phyloP scores from a whole-genome alignment of 768 basidiomycete species.

The Coprinopsis marcescibilis region DNA sequence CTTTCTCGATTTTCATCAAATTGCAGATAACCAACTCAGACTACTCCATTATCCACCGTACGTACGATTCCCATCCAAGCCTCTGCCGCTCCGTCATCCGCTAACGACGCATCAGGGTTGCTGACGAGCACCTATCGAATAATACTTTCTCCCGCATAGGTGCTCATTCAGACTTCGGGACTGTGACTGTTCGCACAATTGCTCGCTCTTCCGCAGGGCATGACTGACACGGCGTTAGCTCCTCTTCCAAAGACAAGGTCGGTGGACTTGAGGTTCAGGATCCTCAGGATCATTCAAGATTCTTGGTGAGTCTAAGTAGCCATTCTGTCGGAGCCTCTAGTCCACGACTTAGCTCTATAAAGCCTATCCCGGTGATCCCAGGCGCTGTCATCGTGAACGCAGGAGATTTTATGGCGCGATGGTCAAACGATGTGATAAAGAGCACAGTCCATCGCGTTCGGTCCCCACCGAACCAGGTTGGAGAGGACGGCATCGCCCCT shows the following conservation, averaged over 20 bases:
- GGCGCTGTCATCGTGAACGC: slow-evolving; percentile 47
- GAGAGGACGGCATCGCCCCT: slow-evolving; percentile 40
- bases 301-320: slow-evolving; percentile 23
- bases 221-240: slow-evolving; percentile 19
- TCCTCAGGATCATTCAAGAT: slow-evolving; percentile 38
- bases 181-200: slow-evolving; percentile 35
- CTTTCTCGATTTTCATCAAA: slow-evolving; percentile 36
- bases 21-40: slow-evolving; percentile 47
- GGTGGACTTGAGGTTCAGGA: slow-evolving; percentile 62
- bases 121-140: slow-evolving; percentile 24
- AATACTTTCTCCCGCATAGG: slow-evolving; percentile 39
- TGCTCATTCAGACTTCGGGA: slow-evolving; percentile 51
- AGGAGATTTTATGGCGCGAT: slow-evolving; percentile 46
- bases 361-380: slow-evolving; percentile 38
- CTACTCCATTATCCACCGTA: slow-evolving; percentile 51
- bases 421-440: slow-evolving; percentile 40
- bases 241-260: slow-evolving; percentile 52
- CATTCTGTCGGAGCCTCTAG: neutral
- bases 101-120: slow-evolving; percentile 22
- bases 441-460: slow-evolving; percentile 52
- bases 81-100: neutral
- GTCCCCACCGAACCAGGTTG: slow-evolving; percentile 25
- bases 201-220: too few species aligned
- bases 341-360: neutral
- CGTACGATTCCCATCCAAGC: neutral